phyloP scores from a whole-genome alignment of 441 rosid genomes.

The Biscutella auriculata region DNA sequence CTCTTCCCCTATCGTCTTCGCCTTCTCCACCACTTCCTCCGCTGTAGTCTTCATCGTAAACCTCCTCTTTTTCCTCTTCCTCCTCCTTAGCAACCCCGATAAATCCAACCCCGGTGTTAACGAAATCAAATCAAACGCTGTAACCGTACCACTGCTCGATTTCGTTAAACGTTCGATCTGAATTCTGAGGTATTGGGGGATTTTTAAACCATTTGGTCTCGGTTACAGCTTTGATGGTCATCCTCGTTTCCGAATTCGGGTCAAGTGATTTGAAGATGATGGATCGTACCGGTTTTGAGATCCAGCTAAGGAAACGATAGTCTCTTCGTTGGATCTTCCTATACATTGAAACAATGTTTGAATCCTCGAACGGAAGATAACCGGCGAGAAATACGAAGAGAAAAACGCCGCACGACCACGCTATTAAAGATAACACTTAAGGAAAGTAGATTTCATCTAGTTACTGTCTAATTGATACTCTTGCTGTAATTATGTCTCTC shows the following conservation, averaged over 20 bases:
- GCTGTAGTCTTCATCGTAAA: conserved; percentile 41
- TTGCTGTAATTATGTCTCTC: too few relatives aligned
- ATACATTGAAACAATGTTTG: conserved; percentile 41
- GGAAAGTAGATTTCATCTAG: too few relatives aligned
- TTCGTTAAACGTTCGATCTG: too few relatives aligned
- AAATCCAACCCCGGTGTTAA: conserved; percentile 58
- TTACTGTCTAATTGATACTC: too few relatives aligned
- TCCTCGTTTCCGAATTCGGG: conserved; percentile 58
- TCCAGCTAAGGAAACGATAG: conserved; percentile 44
- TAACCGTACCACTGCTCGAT: not conserved
- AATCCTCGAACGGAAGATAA: conserved; percentile 53
- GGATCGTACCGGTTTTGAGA: conserved; percentile 45
- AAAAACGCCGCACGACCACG: conserved; percentile 77
- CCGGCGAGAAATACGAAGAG: conserved; percentile 49
- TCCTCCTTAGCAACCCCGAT: conserved; percentile 51
- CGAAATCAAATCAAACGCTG: conserved; percentile 63
- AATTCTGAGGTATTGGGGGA: conserved; percentile 1
- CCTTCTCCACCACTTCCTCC: conserved; percentile 49
- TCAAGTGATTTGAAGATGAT: conserved; percentile 52
- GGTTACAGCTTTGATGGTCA: conserved; percentile 41
- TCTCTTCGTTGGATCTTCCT: conserved; percentile 41
- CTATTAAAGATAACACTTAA: too few relatives aligned
- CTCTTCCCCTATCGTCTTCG: conserved; percentile 42
- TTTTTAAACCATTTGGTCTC: conserved; percentile 48
- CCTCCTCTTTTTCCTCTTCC: conserved; percentile 36